Base-by-base conservation (phyloP, 192 early-diverging fungal genomes). In the Podila epicladia region DNA sequence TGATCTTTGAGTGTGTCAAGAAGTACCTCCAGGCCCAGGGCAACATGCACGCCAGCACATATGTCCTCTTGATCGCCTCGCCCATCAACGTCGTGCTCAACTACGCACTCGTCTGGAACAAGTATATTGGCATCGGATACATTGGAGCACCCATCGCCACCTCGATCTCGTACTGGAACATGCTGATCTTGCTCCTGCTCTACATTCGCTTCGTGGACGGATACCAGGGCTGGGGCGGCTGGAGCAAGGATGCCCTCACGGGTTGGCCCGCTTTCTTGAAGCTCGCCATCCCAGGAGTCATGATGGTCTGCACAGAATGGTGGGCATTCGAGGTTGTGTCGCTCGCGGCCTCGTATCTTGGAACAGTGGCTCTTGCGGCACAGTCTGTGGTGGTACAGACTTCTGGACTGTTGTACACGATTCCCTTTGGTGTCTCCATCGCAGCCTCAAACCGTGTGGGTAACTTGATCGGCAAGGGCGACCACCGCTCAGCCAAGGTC, bases 11-110 rank as follows among this genome's bases (percentile, higher is more conserved):
- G 68, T 94, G 93, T 74, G 73, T 96, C 55, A 94, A 95, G 75
- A 89, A 94, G 66, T 98, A 88, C 72, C 84, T 98, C 28, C 94
- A 97, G 73, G 91, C 92, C 0, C 97, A 99, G 85, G 96, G 84
- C 29, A 85, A 79, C 74, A 96, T 99, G 97, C 87, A 92, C 26
- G 94, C 93, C 1, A 88, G 87, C 41, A 94, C 96, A 29, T 87
- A 86, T 67, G 89, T 97, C 24, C 85, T 96, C 31, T 58, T 92
- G 26, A 82, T 92, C 59, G 90, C 90, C 4, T 68, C 92, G 31
- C 94, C 94, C 9, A 61, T 96, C 60, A 95, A 96, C 70, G 74
- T 93, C 0, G 64, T 91, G 24, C 74, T 93, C 67, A 96, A 93
- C 82, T 97, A 94, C 61, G 32, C 87, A 1, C 80, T 99, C 26